Conservation (phyloP, 192 early-diverging fungal genomes). For the Coemansia sp. region DNA sequence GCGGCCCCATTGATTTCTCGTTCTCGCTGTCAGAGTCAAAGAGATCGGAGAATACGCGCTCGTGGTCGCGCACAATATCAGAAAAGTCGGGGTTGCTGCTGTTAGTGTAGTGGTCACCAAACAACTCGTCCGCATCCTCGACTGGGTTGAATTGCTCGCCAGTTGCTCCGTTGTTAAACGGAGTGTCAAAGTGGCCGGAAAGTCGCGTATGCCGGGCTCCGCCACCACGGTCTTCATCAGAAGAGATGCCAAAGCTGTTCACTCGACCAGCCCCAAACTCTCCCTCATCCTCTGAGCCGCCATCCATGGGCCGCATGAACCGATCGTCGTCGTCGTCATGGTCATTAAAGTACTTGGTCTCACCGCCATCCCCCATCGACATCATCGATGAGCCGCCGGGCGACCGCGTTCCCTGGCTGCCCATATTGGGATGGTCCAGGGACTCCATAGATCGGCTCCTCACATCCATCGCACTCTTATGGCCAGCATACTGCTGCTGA, state of each 20-base stretch:
- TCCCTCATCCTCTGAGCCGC: neutral
- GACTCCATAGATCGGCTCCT: constrained; percentile 27
- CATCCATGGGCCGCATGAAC: constrained; percentile 2
- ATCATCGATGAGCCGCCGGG: constrained; percentile 10
- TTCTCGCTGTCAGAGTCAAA: constrained; percentile 9
- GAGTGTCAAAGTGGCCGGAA: neutral
- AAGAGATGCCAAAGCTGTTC: constrained; percentile 21
- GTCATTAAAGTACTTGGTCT: neutral
- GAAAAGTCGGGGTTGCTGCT: constrained; percentile 33
- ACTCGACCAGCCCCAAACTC: constrained; percentile 11
- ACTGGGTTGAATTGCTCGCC: constrained; percentile 11
- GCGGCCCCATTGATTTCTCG: constrained; percentile 1
- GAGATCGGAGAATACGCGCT: constrained; percentile 36
- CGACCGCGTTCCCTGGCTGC: constrained; percentile 35
- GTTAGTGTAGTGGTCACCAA: constrained; percentile 18
- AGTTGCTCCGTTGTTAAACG: neutral
- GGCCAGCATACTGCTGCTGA: neutral
- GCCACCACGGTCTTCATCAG: neutral
- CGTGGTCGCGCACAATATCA: constrained; percentile 42
- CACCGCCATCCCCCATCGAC: constrained; percentile 7
- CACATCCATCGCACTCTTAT: neutral
- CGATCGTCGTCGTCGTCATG: neutral
- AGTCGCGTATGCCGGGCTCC: neutral
- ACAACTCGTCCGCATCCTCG: constrained; percentile 21
- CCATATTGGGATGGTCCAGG: constrained; percentile 49